Evolutionary conservation across 768 basidiomycete genomes (phyloP), one percentile per base, ranked within the genome.

Genomic region (Hericium coralloides): DNA sequence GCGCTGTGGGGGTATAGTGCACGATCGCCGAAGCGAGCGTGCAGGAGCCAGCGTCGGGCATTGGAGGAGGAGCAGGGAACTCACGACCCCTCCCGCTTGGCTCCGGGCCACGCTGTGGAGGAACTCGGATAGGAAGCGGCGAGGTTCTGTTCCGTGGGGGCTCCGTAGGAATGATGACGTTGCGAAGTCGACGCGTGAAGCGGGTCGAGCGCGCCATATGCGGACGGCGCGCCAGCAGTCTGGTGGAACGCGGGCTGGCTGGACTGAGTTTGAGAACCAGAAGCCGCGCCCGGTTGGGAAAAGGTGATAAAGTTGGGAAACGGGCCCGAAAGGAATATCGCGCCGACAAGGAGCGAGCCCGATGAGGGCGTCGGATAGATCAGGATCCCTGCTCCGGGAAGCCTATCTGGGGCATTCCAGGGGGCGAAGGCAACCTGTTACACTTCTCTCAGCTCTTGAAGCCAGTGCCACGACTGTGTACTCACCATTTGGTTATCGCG

Each of bases 401-500:
- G 36, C n/a, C 38, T 55, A 23, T 59, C 59, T 6, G 41, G 38
- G 14, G 38, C 53, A 23, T 47, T 36, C 61, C 61, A 62, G 31
- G 61, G 59, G 2, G 59, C 41, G 51, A 60, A 20, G 15, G 56
- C 61, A 15, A 62, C 41, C 61, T 62, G 43, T 18, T 37, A 2
- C 52, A 10, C 50, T 53, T n/a, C 48, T 18, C 26, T 17, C 22
- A 14, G 25, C 17, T 26, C 15, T 7, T 18, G 18, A 41, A 38
- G 25, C 43, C 31, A 25, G n/a, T 15, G 14, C 23, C 20, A 45
- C 12, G 48, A 45, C 12, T 14, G 12, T 14, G 39, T 26, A 72
- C 79, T 68, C 60, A 83, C 83, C 55, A 77, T 76, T 56, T 80
- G 75, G 58, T 73, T 73, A 57, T 82, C 78, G 56, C 75, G 75